phyloP scores from a whole-genome alignment of 305 asterid species.

The Fraxinus nigra region DNA sequence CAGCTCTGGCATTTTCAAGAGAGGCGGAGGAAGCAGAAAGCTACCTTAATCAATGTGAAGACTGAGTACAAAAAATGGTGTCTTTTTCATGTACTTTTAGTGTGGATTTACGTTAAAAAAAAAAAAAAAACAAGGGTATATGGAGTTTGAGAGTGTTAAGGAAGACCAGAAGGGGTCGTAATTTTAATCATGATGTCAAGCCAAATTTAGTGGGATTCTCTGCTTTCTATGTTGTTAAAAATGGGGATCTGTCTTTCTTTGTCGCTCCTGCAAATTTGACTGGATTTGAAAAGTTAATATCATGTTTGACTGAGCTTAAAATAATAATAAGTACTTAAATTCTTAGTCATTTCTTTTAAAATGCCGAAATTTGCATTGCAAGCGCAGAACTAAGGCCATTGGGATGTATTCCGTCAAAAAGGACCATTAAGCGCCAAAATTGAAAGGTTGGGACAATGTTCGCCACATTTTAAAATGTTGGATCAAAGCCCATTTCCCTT shows the following conservation, averaged over 20 bases:
- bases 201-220: too few relatives aligned
- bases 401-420: background rate
- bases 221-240: background rate
- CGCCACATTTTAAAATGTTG: background rate
- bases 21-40: constrained; percentile 5
- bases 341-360: background rate
- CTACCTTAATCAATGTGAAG: constrained; percentile 17
- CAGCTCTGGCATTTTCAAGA: constrained; percentile 53
- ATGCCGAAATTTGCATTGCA: background rate
- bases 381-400: background rate
- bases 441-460: background rate
- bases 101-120: constrained; percentile 30
- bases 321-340: background rate
- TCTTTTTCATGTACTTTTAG: constrained; percentile 17
- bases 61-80: constrained; percentile 22
- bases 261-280: constrained; percentile 24
- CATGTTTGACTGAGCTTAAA: background rate
- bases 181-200: too few relatives aligned
- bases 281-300: constrained; percentile 21
- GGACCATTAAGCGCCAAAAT: background rate
- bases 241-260: constrained; percentile 22
- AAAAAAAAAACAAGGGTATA: constrained; percentile 27
- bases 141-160: constrained; percentile 43
- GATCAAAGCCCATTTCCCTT: background rate
- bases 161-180: constrained; percentile 26